Percentiles rank a stretch among this genome's conserved stretches.
These are phyloP conservation scores for Casaregolazyma lundiana DNA, from an alignment of 1,139 yeast genomes.

Conservation along the genomic window DNA sequence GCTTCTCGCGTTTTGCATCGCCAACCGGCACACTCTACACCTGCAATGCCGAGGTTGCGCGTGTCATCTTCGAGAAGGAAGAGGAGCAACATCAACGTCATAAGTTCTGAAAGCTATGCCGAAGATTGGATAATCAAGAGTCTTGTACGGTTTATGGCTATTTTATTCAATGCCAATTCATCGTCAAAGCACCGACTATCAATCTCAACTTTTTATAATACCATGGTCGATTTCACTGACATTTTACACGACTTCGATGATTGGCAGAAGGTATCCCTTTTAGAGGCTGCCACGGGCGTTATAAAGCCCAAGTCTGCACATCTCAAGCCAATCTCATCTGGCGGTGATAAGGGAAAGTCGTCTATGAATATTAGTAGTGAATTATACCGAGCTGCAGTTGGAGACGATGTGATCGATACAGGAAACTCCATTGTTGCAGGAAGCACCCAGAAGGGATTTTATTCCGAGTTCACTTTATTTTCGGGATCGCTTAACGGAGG, in stretches of 20 bases:
- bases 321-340: not conserved
- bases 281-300: not conserved
- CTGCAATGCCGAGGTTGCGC: not conserved
- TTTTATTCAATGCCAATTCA: slow-evolving; percentile 53
- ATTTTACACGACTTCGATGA: slow-evolving; percentile 73
- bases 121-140: slow-evolving; percentile 76
- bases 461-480: slow-evolving; percentile 4
- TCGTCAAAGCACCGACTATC: slow-evolving; percentile 39
- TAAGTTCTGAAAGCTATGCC: slow-evolving; percentile 59
- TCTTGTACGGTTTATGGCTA: slow-evolving; percentile 55
- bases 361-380: slow-evolving; percentile 1
- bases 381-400: slow-evolving; percentile 8
- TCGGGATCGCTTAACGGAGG: slow-evolving; percentile 12
- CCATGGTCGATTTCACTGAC: slow-evolving; percentile 75
- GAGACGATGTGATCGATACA: slow-evolving; percentile 5
- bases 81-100: slow-evolving; percentile 11
- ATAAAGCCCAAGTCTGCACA: not conserved
- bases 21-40: slow-evolving; percentile 2
- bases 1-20: slow-evolving; percentile 3
- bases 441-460: not conserved
- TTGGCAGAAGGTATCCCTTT: slow-evolving; percentile 50
- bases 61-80: slow-evolving; percentile 17
- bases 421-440: slow-evolving; percentile 6
- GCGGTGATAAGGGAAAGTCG: slow-evolving; percentile 1
- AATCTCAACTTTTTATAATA: slow-evolving; percentile 64